Conservation (phyloP, 2,329 filamentous ascomycete genomes). For the Cercospora sp. region DNA sequence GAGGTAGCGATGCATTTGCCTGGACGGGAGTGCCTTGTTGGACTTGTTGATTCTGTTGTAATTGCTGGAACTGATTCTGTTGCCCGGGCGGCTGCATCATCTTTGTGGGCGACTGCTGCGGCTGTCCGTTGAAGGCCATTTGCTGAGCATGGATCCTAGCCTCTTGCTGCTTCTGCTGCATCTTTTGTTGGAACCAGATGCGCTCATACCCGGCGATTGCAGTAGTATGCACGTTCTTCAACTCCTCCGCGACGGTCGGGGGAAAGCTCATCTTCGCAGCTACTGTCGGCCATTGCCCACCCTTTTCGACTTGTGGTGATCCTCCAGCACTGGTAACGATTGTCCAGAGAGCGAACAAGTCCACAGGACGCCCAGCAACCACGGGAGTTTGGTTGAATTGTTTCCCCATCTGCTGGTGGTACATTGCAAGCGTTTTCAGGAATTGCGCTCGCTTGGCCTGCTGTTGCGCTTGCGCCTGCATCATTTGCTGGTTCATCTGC, state of each 20-base stretch:
- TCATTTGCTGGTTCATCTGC: constrained; percentile 23
- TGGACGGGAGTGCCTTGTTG: constrained; percentile 46
- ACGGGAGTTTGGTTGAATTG: constrained; percentile 73
- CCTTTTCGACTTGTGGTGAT: constrained; percentile 68
- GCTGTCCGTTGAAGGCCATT: constrained; percentile 41
- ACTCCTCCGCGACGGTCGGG: constrained; percentile 66
- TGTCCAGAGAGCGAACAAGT: constrained; percentile 75
- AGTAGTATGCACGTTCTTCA: constrained; percentile 71
- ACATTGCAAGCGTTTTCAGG: constrained; percentile 71
- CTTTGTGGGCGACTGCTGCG: constrained; percentile 39
- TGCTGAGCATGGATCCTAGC: constrained; percentile 41
- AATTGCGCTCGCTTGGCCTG: constrained; percentile 36
- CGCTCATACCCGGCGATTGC: constrained; percentile 78
- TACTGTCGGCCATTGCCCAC: constrained; percentile 72
- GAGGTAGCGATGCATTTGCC: constrained; percentile 50
- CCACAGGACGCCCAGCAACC: constrained; percentile 71
- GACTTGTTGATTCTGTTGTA: constrained; percentile 32
- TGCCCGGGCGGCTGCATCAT: constrained; percentile 34
- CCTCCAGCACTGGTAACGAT: constrained; percentile 75
- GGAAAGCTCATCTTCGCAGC: constrained; percentile 54
- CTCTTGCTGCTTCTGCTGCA: constrained; percentile 40
- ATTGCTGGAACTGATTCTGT: constrained; percentile 32
- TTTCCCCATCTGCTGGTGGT: constrained; percentile 64
- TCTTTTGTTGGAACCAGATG: constrained; percentile 59
- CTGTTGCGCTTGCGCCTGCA: constrained; percentile 26